Base-by-base conservation (phyloP, 805 yeast species). In the Metschnikowia santaceciliae region DNA sequence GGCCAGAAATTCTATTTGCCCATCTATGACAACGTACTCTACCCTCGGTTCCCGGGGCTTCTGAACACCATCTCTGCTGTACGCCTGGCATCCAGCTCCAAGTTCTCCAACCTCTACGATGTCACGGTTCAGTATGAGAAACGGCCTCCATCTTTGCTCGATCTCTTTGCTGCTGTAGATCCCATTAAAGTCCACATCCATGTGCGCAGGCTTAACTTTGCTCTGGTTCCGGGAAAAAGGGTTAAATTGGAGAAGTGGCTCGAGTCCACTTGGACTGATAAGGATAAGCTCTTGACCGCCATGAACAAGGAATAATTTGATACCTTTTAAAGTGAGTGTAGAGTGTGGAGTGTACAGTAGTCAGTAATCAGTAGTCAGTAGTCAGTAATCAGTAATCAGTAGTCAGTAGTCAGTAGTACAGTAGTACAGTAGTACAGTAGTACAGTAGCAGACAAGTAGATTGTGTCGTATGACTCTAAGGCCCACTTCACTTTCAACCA, bases 1-100 rank as follows among this genome's bases (percentile, higher is more conserved):
- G 75, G 84, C 43, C 77, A 77, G 38, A 75, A 77, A 50, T 81
- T 77, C 59, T 85, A 77, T 49, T 70, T 86, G n/a, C 88, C 92
- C 0, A 67, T 65, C 14, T 74, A 86, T 17, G 65, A 77, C 10
- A 75, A 87, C 54, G 68, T 88, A 6, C 68, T 91, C 26, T 90
- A 90, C 60, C 97, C 97, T 2, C 72, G 97, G 48, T 90, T 81
- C 61, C 72, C 82, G 2, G 78, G 77, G 35, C 77, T 86, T 54
- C 72, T 70, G 46, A 81, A 81, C 56, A 70, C 78, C 1, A 68
- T 84, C 4, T 65, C 69, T 1, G 73, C 75, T 11, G 58, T 79
- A 10, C 69, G 71, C 37, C 63, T 63, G 30, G 59, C 57, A 6
- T 55, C 64, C 42, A 60, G 67, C 23, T 60, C 67, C 7, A 70